phyloP scores from a whole-genome alignment of 1,139 yeast species.

The Magnusiomyces fungicola region DNA sequence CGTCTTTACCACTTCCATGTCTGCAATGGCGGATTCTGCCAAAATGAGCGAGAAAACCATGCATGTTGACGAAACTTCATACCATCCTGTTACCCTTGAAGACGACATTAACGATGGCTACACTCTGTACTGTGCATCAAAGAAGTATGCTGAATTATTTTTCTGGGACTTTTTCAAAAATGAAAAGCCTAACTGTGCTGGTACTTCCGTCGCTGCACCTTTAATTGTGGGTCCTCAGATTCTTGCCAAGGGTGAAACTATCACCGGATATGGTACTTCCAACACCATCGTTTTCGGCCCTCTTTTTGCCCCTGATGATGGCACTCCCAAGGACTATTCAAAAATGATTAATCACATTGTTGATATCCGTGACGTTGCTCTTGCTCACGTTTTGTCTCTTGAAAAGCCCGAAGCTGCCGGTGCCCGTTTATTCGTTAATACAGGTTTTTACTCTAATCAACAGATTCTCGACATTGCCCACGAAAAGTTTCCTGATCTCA shows the following conservation, averaged over 20 bases:
- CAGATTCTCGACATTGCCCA: slow-evolving; percentile 34
- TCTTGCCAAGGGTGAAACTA: slow-evolving; percentile 24
- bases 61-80: background rate
- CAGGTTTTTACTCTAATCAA: slow-evolving; percentile 33
- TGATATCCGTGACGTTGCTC: slow-evolving; percentile 47
- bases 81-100: slow-evolving; percentile 27
- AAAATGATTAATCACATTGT: background rate
- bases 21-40: slow-evolving; percentile 34
- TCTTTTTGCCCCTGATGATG: background rate
- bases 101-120: slow-evolving; percentile 20
- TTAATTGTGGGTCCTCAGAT: slow-evolving; percentile 44
- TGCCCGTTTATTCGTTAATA: slow-evolving; percentile 1
- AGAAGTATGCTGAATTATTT: slow-evolving; percentile 35
- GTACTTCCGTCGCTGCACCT: slow-evolving; percentile 40
- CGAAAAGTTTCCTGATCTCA: slow-evolving; percentile 35
- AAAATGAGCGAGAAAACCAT: slow-evolving; percentile 17
- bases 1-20: slow-evolving; percentile 46
- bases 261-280: slow-evolving; percentile 30
- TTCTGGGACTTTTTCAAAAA: slow-evolving; percentile 39
- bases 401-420: slow-evolving; percentile 21
- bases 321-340: slow-evolving; percentile 3
- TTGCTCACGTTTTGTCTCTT: slow-evolving; percentile 40
- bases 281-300: slow-evolving; percentile 11
- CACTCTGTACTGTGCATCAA: slow-evolving; percentile 32
- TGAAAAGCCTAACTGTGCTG: slow-evolving; percentile 33